A percentile compares a stretch with the other conserved stretches of the same genome.
Conservation (phyloP, 2,329 filamentous ascomycete genomes). For the Trichoderma sp. region DNA sequence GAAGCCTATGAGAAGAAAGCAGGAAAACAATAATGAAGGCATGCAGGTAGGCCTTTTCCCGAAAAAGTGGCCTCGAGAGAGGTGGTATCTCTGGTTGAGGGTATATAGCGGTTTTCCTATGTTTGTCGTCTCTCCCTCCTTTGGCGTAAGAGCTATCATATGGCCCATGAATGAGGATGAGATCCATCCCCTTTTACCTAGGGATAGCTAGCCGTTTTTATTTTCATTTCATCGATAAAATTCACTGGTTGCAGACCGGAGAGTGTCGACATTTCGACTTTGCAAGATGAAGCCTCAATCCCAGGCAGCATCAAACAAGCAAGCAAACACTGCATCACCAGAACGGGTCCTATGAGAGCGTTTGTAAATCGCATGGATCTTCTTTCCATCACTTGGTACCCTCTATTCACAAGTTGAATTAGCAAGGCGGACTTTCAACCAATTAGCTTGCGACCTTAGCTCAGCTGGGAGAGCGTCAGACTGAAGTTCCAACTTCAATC, state of each 20-base stretch:
- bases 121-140: not conserved
- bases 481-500: conserved; percentile 30
- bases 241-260: not conserved
- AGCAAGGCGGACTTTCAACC: not conserved
- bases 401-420: not conserved
- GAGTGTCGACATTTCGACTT: not conserved
- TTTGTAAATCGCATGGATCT: not conserved
- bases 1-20: conserved; percentile 34
- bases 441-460: conserved; percentile 28
- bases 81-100: not conserved
- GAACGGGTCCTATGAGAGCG: not conserved
- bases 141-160: not conserved
- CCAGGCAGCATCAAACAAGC: not conserved
- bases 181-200: not conserved
- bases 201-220: not conserved
- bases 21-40: not conserved
- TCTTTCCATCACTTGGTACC: not conserved
- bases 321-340: not conserved
- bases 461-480: conserved; percentile 32
- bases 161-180: not conserved
- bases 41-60: not conserved
- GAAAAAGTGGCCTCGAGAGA: not conserved
- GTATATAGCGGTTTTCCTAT: not conserved
- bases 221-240: not conserved
- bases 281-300: not conserved